Percentiles rank a stretch among this genome's conserved stretches.
Conservation (phyloP, 1,139 yeast genomes). For the Sugiyamaella neomexicana region DNA sequence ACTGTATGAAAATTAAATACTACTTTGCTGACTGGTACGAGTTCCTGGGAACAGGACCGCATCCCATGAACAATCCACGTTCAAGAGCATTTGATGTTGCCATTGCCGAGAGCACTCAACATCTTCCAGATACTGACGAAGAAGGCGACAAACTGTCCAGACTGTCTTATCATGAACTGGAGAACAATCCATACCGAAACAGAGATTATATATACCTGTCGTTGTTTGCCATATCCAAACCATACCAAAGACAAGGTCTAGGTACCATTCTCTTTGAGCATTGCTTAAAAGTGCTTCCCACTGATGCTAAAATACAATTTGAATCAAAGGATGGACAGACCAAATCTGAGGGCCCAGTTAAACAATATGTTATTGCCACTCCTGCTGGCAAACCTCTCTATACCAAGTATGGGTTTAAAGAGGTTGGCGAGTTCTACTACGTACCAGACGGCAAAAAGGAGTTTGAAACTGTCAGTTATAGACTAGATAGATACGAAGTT, state of each 20-base stretch:
- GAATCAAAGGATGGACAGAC: slow-evolving; percentile 18
- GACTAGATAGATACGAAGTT: slow-evolving; percentile 6
- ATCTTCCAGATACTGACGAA: slow-evolving; percentile 16
- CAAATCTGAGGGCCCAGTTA: slow-evolving; percentile 24
- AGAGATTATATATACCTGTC: slow-evolving; percentile 22
- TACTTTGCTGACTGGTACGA: slow-evolving; percentile 14
- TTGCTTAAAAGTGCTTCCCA: slow-evolving; percentile 18
- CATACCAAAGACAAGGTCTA: slow-evolving; percentile 22
- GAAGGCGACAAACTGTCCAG: slow-evolving; percentile 19
- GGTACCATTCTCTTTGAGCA: slow-evolving; percentile 18
- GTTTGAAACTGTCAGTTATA: slow-evolving; percentile 5
- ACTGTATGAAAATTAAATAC: slow-evolving; percentile 15
- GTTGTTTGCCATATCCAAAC: slow-evolving; percentile 22
- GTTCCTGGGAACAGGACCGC: slow-evolving; percentile 16
- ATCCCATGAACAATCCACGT: slow-evolving; percentile 21
- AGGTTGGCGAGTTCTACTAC: slow-evolving; percentile 5
- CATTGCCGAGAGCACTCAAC: slow-evolving; percentile 10
- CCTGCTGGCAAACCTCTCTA: slow-evolving; percentile 22
- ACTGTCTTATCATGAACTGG: slow-evolving; percentile 21
- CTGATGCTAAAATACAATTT: slow-evolving; percentile 15
- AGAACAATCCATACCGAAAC: slow-evolving; percentile 20
- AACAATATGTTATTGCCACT: slow-evolving; percentile 21
- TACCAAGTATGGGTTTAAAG: slow-evolving; percentile 22
- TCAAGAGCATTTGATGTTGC: slow-evolving; percentile 2
- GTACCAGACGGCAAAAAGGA: slow-evolving; percentile 15